Percentiles rank a stretch among this genome's conserved stretches.
Conservation (phyloP, 441 rosid species). For the Croton laevigatus region DNA sequence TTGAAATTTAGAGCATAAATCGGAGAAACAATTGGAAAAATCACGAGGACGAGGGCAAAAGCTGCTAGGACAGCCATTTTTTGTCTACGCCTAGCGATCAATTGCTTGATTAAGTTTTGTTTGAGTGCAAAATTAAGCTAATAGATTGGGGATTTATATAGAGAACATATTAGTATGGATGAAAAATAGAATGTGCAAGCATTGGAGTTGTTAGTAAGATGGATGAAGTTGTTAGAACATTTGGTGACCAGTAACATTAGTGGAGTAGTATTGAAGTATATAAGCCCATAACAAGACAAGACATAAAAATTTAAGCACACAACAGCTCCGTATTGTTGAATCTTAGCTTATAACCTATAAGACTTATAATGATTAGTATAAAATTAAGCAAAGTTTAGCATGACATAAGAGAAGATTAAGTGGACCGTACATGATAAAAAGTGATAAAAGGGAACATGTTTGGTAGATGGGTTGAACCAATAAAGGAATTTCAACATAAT, state of each 20-base stretch:
- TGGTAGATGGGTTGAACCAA: constrained; percentile 31
- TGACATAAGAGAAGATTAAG: background rate
- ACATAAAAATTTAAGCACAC: background rate
- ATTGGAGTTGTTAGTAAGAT: constrained; percentile 36
- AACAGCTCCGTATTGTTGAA: no score
- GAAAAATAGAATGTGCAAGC: background rate
- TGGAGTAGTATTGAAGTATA: constrained; percentile 59
- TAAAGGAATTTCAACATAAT: constrained; percentile 16
- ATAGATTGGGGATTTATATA: constrained; percentile 11
- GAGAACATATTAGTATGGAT: background rate
- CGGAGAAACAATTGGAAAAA: constrained; percentile 25
- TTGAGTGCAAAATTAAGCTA: background rate
- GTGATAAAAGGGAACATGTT: constrained; percentile 11
- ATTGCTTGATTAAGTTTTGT: background rate
- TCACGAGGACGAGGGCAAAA: constrained; percentile 25
- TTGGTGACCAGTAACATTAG: constrained; percentile 49
- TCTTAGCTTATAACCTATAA: background rate
- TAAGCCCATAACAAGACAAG: constrained; percentile 3
- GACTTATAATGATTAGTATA: constrained; percentile 9
- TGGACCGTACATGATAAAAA: constrained; percentile 21
- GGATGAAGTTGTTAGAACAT: constrained; percentile 47
- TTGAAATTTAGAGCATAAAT: constrained; percentile 38
- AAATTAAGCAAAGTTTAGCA: constrained; percentile 17
- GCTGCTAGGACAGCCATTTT: constrained; percentile 27
- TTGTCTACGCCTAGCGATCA: background rate